Evolutionary conservation across 202 grass and related monocot species (phyloP), one percentile per base, ranked within the genome.

Genomic region (Sporobolus alterniflorus): DNA sequence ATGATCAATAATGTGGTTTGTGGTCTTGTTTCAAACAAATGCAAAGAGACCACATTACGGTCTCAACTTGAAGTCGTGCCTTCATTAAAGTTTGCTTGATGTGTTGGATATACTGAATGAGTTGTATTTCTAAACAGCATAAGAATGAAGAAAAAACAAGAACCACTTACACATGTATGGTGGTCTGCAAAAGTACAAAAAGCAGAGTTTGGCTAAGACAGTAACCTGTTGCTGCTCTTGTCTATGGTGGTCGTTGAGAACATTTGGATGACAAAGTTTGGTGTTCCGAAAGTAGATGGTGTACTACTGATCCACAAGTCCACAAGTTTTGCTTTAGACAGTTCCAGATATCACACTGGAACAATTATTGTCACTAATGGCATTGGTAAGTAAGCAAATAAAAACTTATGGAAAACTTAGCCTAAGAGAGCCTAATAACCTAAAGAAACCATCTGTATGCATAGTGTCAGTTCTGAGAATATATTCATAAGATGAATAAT

Each of bases 351-450:
- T 17, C 56, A 77, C 42, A 60, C 3, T 67, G 72, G 65, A 48
- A 82, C 41, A 82, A 82, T 77, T 82, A 82, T 86, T 62, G 67
- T 21, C 13, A 6, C 79, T 90, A 86, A 78, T 83, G 88, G 83
- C 77, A 59, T 33, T 72, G 83, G 82, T 86, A 83, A 83, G 83
- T 90, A 83, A 39, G 49, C 74, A 83, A 86, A 86, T 43, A 49
- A 78, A 73, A 59, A 71, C 29, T 61, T 67, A 80, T 31, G 16
- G 6, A 75, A 77, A 51, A 4, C 16, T 71, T 73, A 50, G n/a
- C 66, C 36, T 76, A 82, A 57, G 39, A 81, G 49, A 59, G 20
- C 36, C 78, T 86, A 78, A 47, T 18, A 40, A 65, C 40, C 73
- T 74, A 79, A 43, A 59, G 36, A 46, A 24, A 46, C 56, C 57